A percentile compares a stretch with the other conserved stretches of the same genome.
phyloP scores from a whole-genome alignment of 768 basidiomycete species.

The Tulasnella sp. region DNA sequence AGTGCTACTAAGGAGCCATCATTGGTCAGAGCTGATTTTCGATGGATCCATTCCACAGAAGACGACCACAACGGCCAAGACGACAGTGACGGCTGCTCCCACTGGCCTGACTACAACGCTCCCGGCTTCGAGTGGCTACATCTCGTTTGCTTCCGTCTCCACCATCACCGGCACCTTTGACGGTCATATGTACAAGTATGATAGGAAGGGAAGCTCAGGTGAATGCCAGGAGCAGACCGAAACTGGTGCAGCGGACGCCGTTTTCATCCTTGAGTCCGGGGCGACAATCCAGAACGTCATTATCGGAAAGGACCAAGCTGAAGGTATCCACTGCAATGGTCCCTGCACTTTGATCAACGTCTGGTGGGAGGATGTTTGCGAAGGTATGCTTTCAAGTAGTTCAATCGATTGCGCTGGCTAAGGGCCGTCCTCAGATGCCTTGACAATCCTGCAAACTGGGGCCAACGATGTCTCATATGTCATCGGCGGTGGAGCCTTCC shows the following conservation, averaged over 20 bases:
- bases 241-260: neutral
- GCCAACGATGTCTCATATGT: conserved; percentile 6
- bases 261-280: neutral
- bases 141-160: conserved; percentile 8
- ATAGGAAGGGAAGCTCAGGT: neutral
- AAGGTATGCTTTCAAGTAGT: neutral
- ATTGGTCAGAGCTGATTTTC: neutral
- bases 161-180: conserved; percentile 16
- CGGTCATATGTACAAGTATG: conserved; percentile 14
- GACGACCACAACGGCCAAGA: neutral
- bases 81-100: neutral
- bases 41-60: neutral
- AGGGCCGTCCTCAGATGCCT: neutral
- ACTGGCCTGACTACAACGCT: neutral
- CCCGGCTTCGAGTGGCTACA: conserved; percentile 17
- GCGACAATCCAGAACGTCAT: neutral
- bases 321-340: conserved; percentile 11
- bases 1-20: no score
- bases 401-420: neutral
- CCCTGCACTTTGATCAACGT: conserved; percentile 16
- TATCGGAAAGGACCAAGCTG: conserved; percentile 5
- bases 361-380: conserved; percentile 9
- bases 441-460: conserved; percentile 6
- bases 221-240: neutral
- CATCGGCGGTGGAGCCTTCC: conserved; percentile 16